Evolutionary conservation across 2,329 filamentous ascomycete genomes (phyloP).

Genomic region (Colletotrichum scovillei): DNA sequence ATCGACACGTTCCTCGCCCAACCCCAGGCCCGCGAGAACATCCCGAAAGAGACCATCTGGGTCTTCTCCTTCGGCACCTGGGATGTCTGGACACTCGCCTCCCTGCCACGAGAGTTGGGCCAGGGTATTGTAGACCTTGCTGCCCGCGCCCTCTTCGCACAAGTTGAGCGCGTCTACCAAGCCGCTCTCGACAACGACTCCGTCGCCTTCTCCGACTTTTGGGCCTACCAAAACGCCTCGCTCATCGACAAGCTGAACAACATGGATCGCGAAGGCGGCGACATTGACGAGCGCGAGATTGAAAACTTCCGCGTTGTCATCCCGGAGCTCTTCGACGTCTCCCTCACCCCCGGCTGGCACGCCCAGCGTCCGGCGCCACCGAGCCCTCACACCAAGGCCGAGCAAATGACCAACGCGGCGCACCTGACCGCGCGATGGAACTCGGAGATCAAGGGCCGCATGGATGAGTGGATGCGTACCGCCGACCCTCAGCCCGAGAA

Average conservation of each 20-base stretch:
- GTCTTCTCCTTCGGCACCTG: constrained; percentile 65
- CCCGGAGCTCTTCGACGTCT: constrained; percentile 64
- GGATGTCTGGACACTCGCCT: constrained; percentile 65
- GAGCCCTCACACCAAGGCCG: constrained; percentile 57
- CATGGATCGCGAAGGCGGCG: background rate
- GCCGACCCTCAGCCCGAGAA: constrained; percentile 35
- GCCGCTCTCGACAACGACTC: constrained; percentile 54
- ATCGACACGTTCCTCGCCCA: constrained; percentile 57
- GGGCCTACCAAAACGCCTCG: constrained; percentile 41
- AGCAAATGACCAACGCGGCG: constrained; percentile 66
- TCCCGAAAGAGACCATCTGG: constrained; percentile 62
- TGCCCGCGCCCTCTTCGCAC: constrained; percentile 53
- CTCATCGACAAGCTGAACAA: constrained; percentile 37
- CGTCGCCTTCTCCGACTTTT: constrained; percentile 58
- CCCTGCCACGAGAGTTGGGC: constrained; percentile 54
- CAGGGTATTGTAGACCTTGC: constrained; percentile 50
- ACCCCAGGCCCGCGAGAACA: constrained; percentile 41
- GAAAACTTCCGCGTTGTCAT: constrained; percentile 63
- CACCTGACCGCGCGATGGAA: constrained; percentile 65
- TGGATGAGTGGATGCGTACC: constrained; percentile 57
- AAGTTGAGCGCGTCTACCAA: constrained; percentile 59
- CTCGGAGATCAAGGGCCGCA: constrained; percentile 48
- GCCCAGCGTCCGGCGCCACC: constrained; percentile 54
- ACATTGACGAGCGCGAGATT: constrained; percentile 39
- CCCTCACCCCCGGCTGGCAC: constrained; percentile 65